Percentiles rank a stretch among this genome's conserved stretches.
Evolutionary conservation across 495 filamentous ascomycete species (phyloP).

Genomic region (Cladorrhinum samala): DNA sequence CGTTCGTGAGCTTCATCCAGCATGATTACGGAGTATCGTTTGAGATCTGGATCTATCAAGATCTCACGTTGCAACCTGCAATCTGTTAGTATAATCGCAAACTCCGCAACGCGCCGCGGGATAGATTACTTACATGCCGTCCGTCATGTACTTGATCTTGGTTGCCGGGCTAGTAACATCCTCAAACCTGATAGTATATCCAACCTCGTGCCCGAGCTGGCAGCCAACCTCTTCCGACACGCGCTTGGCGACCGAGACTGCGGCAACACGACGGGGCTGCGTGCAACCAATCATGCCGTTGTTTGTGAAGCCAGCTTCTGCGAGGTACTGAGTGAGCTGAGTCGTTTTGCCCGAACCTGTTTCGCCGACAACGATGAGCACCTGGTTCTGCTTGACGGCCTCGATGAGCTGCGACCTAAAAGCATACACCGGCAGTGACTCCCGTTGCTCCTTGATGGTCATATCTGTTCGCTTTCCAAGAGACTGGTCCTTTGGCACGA

Average conservation of each 20-base stretch:
- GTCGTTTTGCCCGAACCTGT: constrained; percentile 98
- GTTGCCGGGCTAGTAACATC: constrained; percentile 86
- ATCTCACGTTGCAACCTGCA: constrained; percentile 75
- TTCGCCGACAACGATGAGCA: constrained; percentile 94
- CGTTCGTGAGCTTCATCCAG: constrained; percentile 97
- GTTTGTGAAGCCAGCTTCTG: constrained; percentile 85
- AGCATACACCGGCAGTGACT: constrained; percentile 83
- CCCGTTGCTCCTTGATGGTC: constrained; percentile 92
- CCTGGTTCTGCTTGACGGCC: constrained; percentile 79
- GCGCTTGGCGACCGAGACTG: constrained; percentile 95
- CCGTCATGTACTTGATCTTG: constrained; percentile 98
- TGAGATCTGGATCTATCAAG: constrained; percentile 79
- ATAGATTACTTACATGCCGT: constrained; percentile 69
- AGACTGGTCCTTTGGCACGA: constrained; percentile 73
- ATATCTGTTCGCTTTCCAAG: constrained; percentile 83
- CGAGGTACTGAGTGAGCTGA: constrained; percentile 89
- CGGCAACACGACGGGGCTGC: constrained; percentile 92
- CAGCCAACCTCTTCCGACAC: constrained; percentile 96
- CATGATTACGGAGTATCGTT: constrained; percentile 93
- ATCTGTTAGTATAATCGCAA: background rate
- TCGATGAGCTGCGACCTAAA: constrained; percentile 85
- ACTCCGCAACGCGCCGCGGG: too few species aligned
- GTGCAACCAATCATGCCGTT: constrained; percentile 95
- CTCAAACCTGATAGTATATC: constrained; percentile 97
- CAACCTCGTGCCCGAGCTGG: constrained; percentile 83